Conservation (phyloP, 1,139 yeast species). For the Hansenula lynferdii region DNA sequence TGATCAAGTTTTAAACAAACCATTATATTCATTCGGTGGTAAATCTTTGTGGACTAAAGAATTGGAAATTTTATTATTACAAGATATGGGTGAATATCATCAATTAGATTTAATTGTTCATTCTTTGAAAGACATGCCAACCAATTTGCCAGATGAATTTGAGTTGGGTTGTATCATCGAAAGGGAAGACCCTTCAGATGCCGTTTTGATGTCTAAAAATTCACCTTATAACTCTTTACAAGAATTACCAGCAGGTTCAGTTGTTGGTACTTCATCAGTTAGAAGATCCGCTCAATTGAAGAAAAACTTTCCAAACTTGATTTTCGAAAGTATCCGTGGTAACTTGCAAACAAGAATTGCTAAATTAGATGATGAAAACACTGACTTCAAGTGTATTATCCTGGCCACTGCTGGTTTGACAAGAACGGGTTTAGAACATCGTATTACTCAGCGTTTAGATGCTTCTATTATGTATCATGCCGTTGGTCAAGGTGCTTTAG, state of each 20-base stretch:
- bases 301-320: slow-evolving; percentile 51
- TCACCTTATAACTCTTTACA: slow-evolving; percentile 57
- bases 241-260: slow-evolving; percentile 79
- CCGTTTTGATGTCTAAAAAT: slow-evolving; percentile 71
- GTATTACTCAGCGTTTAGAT: slow-evolving; percentile 68
- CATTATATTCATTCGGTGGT: slow-evolving; percentile 93
- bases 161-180: slow-evolving; percentile 82
- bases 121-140: slow-evolving; percentile 94
- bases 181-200: slow-evolving; percentile 92
- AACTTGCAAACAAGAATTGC: slow-evolving; percentile 76
- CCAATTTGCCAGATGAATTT: slow-evolving; percentile 83
- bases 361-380: slow-evolving; percentile 70
- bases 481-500: slow-evolving; percentile 97
- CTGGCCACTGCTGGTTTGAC: slow-evolving; percentile 90
- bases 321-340: slow-evolving; percentile 82
- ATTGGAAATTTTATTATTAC: slow-evolving; percentile 71
- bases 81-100: slow-evolving; percentile 57
- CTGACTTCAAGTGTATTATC: slow-evolving; percentile 69
- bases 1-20: slow-evolving; percentile 79
- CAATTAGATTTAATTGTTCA: slow-evolving; percentile 87
- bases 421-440: slow-evolving; percentile 61
- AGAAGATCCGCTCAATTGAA: slow-evolving; percentile 81
- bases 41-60: slow-evolving; percentile 96
- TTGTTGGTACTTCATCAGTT: slow-evolving; percentile 92
- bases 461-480: slow-evolving; percentile 93